These are phyloP conservation scores for Serendipita sp. DNA, from an alignment of 768 basidiomycete species.

Conservation along the genomic window DNA sequence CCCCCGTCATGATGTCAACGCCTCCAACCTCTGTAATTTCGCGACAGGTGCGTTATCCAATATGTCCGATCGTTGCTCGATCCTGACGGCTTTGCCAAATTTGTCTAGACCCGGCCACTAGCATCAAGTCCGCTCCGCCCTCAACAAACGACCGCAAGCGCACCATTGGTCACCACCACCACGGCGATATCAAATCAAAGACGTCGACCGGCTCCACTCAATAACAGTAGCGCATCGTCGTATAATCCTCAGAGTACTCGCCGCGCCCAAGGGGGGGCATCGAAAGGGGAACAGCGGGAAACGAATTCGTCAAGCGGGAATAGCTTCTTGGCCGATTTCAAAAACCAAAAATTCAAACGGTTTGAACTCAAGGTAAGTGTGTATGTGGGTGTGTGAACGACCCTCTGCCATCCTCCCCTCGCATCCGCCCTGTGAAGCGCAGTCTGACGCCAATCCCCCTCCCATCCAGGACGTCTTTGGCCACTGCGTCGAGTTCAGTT, in stretches of 20 bases:
- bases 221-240: not conserved
- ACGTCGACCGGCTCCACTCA: not conserved
- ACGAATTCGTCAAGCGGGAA: not conserved
- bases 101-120: not conserved
- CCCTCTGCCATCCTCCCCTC: too few relatives aligned
- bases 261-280: not conserved
- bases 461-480: constrained; percentile 61
- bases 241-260: not conserved
- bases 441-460: not conserved
- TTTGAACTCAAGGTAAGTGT: constrained; percentile 1
- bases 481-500: constrained; percentile 77
- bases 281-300: not conserved
- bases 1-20: not conserved
- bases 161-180: not conserved
- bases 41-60: not conserved
- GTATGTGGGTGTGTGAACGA: not conserved
- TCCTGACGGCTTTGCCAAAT: not conserved
- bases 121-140: constrained; percentile 1
- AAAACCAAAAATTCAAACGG: constrained; percentile 4
- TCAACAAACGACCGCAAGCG: not conserved
- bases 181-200: not conserved
- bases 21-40: too few relatives aligned
- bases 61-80: not conserved
- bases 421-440: not conserved
- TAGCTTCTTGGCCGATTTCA: not conserved